Conservation (phyloP, 2,329 filamentous ascomycete genomes). For the Paraphoma chrysanthemicola region DNA sequence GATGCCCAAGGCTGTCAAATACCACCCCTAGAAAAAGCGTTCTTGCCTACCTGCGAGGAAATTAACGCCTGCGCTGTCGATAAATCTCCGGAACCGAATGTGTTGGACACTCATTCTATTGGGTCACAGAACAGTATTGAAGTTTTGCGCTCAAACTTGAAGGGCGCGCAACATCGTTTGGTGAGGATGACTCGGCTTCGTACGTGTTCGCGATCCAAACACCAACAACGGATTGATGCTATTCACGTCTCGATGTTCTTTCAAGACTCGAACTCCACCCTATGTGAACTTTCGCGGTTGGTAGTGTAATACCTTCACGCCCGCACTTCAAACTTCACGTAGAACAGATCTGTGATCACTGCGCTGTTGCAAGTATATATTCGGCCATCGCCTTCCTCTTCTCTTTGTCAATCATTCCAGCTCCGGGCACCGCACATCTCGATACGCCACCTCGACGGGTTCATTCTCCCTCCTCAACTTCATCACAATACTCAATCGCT, state of each 20-base stretch:
- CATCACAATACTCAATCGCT: not conserved
- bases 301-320: not conserved
- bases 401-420: not conserved
- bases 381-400: not conserved
- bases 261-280: not conserved
- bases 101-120: no score
- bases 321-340: conserved; percentile 22
- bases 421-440: not conserved
- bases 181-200: not conserved
- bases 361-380: conserved; percentile 3
- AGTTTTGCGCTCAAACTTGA: not conserved
- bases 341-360: conserved; percentile 4
- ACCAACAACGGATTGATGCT: not conserved
- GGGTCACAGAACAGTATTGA: no score
- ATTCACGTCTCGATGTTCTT: not conserved
- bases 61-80: no score
- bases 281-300: conserved; percentile 13
- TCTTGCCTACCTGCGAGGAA: no score
- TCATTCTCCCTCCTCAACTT: not conserved
- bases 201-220: conserved; percentile 15
- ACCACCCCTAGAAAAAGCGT: no score
- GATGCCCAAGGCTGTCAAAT: no score
- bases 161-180: not conserved
- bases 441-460: not conserved
- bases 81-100: no score